Evolutionary conservation across 305 asterid species (phyloP), one percentile per base, ranked within the genome.

Genomic region (Solanum hybrid): DNA sequence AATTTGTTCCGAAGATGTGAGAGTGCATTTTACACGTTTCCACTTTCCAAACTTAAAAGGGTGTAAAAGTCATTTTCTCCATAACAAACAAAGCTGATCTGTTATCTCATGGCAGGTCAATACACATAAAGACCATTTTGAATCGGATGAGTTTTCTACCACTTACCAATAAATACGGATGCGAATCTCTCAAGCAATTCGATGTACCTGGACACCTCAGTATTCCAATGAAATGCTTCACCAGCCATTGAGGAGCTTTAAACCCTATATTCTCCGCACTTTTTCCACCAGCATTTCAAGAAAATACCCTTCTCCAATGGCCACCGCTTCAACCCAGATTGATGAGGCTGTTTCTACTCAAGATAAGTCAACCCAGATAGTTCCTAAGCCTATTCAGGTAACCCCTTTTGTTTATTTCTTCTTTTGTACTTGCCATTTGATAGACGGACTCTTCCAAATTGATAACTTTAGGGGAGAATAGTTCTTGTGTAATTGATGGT

Each of bases 381-480:
- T 92, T 6, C 89, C 96, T 89, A 94, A 89, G 29, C 95, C 97
- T 39, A 86, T 93, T 61, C 98, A 96, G 98, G 98, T 96, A 38
- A 82, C 87, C 83, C 88, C 76, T 84, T 5, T 88, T 90, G 77
- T 11, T 24, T 24, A 20, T 83, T 4, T 68, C 7, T 38, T 78
- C 41, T 78, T 68, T 79, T 79, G 10, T 1, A 6, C 26, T 37
- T 87, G 29, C 1, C 38, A 70, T 87, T 77, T 72, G 83, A 38
- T 87, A 15, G 78, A 65, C 24, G 24, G 24, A 39, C 9, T 82
- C 70, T 26, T 14, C 70, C 87, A 82, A 80, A 41, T 38, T 82
- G 24, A 41, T 39, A 27, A 14, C 24, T 38, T 81, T 81, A 24
- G 70, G 87, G 5, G 68, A 80, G 86, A 20, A 82, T 82, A 4